Evolutionary conservation across 106 monocot species (phyloP).

Genomic region (Acanthochlamys bracteata): DNA sequence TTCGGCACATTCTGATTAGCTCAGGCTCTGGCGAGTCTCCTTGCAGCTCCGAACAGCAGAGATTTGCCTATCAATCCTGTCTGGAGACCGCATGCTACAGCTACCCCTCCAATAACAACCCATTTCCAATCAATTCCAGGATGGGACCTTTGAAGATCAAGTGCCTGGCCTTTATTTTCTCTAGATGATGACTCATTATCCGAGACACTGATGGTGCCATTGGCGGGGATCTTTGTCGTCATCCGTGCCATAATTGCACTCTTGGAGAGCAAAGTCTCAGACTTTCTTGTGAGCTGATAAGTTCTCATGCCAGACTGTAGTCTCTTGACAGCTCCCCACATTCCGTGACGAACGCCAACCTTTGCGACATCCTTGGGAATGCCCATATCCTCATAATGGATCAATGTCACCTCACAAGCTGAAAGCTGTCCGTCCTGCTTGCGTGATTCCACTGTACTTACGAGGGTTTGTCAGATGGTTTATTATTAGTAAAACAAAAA

Average conservation of each 20-base stretch:
- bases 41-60: slow-evolving; percentile 60
- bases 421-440: slow-evolving; percentile 63
- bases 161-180: slow-evolving; percentile 2
- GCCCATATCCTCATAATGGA: slow-evolving; percentile 98
- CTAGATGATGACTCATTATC: slow-evolving; percentile 10
- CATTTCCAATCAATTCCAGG: slow-evolving; percentile 75
- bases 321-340: slow-evolving; percentile 97
- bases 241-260: slow-evolving; percentile 51
- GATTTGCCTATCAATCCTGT: slow-evolving; percentile 56
- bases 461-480: neutral
- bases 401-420: slow-evolving; percentile 76
- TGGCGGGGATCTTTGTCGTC: slow-evolving; percentile 39
- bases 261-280: slow-evolving; percentile 37
- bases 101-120: slow-evolving; percentile 75
- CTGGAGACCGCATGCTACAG: slow-evolving; percentile 57
- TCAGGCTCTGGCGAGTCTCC: slow-evolving; percentile 32
- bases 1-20: neutral
- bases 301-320: slow-evolving; percentile 79
- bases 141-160: neutral
- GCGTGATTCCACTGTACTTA: slow-evolving; percentile 61
- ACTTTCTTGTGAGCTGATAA: slow-evolving; percentile 50
- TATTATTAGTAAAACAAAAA: neutral
- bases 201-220: neutral
- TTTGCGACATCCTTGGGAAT: slow-evolving; percentile 91
- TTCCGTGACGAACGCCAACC: slow-evolving; percentile 83